Evolutionary conservation across 805 yeast genomes (phyloP).

Genomic region (Candida krabiensis): DNA sequence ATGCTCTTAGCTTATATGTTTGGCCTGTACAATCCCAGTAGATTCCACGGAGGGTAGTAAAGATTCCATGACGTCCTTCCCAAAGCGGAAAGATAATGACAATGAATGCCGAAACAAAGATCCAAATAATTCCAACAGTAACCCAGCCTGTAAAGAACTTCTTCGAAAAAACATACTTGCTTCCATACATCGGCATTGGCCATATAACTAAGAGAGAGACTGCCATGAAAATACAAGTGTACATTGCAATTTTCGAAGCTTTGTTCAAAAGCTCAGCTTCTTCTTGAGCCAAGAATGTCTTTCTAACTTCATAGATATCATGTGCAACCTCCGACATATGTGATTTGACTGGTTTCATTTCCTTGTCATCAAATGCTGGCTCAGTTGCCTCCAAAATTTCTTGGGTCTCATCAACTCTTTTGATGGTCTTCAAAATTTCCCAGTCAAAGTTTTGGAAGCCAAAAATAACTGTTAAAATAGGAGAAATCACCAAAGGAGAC

Average conservation of each 20-base stretch:
- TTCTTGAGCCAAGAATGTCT: constrained; percentile 31
- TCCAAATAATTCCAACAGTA: constrained; percentile 78
- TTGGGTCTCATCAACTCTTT: constrained; percentile 69
- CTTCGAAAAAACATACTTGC: constrained; percentile 71
- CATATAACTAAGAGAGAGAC: constrained; percentile 67
- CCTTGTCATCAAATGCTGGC: constrained; percentile 27
- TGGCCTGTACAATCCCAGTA: constrained; percentile 88
- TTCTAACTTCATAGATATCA: constrained; percentile 19
- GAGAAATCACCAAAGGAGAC: constrained; percentile 67
- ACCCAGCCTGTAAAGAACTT: constrained; percentile 89
- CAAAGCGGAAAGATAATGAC: constrained; percentile 70
- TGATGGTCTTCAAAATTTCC: constrained; percentile 57
- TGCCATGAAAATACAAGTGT: constrained; percentile 60
- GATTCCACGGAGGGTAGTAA: constrained; percentile 67
- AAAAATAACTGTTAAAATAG: constrained; percentile 62
- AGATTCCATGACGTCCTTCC: constrained; percentile 72
- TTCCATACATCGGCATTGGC: constrained; percentile 96
- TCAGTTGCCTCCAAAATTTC: constrained; percentile 46
- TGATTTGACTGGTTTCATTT: constrained; percentile 28
- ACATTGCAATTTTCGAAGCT: constrained; percentile 62
- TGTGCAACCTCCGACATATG: constrained; percentile 31
- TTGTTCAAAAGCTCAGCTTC: constrained; percentile 53
- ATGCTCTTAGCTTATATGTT: constrained; percentile 63
- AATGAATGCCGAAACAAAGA: constrained; percentile 61
- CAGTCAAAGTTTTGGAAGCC: constrained; percentile 77